Evolutionary conservation across 31 red algal species (phyloP).

Genomic region (Asparagopsis taxiformis): DNA sequence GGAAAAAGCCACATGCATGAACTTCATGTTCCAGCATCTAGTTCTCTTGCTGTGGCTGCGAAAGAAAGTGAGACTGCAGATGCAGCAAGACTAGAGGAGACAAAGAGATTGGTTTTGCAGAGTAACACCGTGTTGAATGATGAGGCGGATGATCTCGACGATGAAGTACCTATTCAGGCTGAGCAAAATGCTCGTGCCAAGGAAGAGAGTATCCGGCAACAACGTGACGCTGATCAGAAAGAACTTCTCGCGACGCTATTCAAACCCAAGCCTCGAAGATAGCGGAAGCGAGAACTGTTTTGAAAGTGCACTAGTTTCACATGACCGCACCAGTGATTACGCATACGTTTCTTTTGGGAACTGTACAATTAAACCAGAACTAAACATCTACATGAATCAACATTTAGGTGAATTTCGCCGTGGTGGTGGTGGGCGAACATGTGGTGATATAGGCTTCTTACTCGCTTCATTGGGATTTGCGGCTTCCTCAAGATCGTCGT

Average conservation of each 20-base stretch:
- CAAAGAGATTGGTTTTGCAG: conserved; percentile 82
- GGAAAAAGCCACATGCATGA: conserved; percentile 88
- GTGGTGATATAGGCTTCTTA: neutral
- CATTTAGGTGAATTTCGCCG: neutral
- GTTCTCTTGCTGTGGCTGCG: conserved; percentile 78
- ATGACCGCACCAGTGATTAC: too few relatives aligned
- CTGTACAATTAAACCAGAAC: neutral
- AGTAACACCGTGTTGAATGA: conserved; percentile 78
- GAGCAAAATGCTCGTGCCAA: conserved; percentile 53
- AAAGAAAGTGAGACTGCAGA: conserved; percentile 84
- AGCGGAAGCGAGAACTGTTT: too few relatives aligned
- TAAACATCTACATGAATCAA: neutral
- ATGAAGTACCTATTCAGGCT: conserved; percentile 69
- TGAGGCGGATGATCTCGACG: conserved; percentile 66
- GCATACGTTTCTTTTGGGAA: too few relatives aligned
- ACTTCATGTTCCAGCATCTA: conserved; percentile 74
- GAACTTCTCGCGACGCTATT: conserved; percentile 52
- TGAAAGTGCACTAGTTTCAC: too few relatives aligned
- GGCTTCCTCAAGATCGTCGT: neutral
- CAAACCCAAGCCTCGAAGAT: conserved; percentile 49
- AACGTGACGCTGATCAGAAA: conserved; percentile 42
- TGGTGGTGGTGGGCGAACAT: neutral
- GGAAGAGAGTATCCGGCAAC: conserved; percentile 71
- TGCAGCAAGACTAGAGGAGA: conserved; percentile 75
- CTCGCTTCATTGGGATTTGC: neutral